Evolutionary conservation across 106 monocot species (phyloP), one percentile per base, ranked within the genome.

Genomic region (Dioscorea zingiberensis): DNA sequence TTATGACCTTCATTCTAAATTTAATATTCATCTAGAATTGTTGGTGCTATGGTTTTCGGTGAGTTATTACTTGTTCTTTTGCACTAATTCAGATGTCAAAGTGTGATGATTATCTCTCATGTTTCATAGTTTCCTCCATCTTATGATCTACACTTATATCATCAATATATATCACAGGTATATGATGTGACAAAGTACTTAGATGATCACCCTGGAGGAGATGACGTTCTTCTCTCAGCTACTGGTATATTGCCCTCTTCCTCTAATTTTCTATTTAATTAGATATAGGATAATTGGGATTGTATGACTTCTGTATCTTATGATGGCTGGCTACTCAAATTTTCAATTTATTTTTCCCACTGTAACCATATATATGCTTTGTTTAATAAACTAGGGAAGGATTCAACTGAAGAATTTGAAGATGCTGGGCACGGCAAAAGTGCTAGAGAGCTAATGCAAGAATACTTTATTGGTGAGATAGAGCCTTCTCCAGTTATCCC

Each of bases 171-270:
- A 63, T 54, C 15, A 47, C 78, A 94, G 94, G 87, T 90, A 23
- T 94, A 90, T 66, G 94, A 94, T 64, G 90, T 94, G 54, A 84
- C 94, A 4, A 70, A 75, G 13, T 94, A 90, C 70, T 59, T 94
- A 69, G 82, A 87, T 64, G 94, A 94, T 13, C 94, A 94, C 68
- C 94, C 94, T 30, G 94, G 94, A 66, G 94, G 94, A 69, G 94
- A 83, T 71, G 87, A 94, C 71, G 84, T 94, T 64, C 77, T 94
- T 21, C 71, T 94, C 22, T 44, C 72, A 30, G 74, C 82, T 57
- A 74, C 90, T 25, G 94, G 94, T 94, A 83, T 16, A 58, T n/a
- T n/a, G 3, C 45, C 25, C 25, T 49, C 12, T 60, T 48, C 10
- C 60, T 27, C 24, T 28, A 44, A 46, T 21, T 12, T 3, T 0